A percentile compares a stretch with the other conserved stretches of the same genome.
phyloP scores from a whole-genome alignment of 164 flowering plant genomes.

The Taxillus chinensis region DNA sequence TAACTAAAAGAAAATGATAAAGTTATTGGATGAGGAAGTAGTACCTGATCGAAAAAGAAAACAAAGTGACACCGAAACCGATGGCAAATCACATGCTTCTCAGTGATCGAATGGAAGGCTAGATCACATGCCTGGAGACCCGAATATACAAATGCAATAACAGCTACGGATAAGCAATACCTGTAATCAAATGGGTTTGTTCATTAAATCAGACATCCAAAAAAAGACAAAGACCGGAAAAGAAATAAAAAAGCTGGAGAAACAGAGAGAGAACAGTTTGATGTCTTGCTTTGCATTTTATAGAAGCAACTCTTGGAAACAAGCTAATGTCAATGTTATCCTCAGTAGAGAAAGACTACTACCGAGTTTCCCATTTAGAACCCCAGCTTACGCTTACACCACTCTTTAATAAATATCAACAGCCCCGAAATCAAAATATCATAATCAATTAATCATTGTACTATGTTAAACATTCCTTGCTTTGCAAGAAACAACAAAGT shows the following conservation, averaged over 20 bases:
- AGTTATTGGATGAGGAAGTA: too few species aligned
- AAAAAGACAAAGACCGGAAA: not conserved
- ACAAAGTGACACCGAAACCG: constrained; percentile 42
- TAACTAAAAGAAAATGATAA: too few species aligned
- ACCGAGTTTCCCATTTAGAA: too few species aligned
- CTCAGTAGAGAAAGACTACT: too few species aligned
- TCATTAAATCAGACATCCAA: not conserved
- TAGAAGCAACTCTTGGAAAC: not conserved
- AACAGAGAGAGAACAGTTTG: not conserved
- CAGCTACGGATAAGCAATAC: constrained; percentile 59
- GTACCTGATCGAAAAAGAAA: constrained; percentile 85
- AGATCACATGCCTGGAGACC: constrained; percentile 65
- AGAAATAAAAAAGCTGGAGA: not conserved
- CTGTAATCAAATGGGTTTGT: constrained; percentile 28
- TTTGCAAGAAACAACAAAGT: too few species aligned
- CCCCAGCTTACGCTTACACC: too few species aligned
- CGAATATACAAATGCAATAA: constrained; percentile 72
- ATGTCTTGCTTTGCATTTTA: not conserved
- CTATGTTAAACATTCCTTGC: too few species aligned
- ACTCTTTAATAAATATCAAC: too few species aligned
- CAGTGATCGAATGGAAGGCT: constrained; percentile 35
- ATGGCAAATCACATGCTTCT: constrained; percentile 40
- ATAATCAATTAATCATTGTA: too few species aligned
- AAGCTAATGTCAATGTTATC: not conserved
- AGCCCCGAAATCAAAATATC: too few species aligned